Evolutionary conservation across 2,329 filamentous ascomycete species (phyloP).

Genomic region (Ophiostoma montium): DNA sequence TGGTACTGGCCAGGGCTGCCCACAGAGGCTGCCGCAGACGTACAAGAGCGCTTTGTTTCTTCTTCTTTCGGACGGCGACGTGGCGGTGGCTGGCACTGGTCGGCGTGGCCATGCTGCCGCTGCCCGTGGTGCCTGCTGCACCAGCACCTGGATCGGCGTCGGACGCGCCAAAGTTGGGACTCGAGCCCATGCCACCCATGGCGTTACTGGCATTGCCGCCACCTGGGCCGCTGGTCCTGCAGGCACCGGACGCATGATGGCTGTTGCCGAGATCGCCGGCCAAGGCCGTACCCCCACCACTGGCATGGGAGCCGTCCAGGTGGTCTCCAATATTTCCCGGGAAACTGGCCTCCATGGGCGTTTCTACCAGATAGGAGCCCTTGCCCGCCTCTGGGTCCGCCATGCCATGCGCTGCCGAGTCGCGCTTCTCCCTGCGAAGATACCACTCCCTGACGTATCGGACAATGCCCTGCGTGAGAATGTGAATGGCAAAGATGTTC

Average conservation of each 20-base stretch:
- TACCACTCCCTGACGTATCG: constrained; percentile 59
- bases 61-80: constrained; percentile 58
- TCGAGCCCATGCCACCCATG: background rate
- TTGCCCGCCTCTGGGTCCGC: constrained; percentile 52
- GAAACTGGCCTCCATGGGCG: constrained; percentile 18
- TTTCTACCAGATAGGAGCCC: constrained; percentile 21
- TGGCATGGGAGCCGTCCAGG: background rate
- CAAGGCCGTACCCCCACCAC: background rate
- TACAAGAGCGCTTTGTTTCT: constrained; percentile 83
- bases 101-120: background rate
- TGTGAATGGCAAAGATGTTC: constrained; percentile 59
- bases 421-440: constrained; percentile 43
- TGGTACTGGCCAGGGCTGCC: constrained; percentile 88
- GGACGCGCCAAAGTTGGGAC: background rate
- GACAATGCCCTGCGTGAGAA: constrained; percentile 58
- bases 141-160: background rate
- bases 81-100: constrained; percentile 18
- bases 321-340: background rate
- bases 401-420: constrained; percentile 27
- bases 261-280: background rate
- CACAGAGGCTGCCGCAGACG: constrained; percentile 83
- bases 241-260: background rate
- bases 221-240: background rate
- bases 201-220: background rate
- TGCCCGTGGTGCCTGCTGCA: background rate